Percentiles rank a stretch among this genome's conserved stretches.
These are phyloP conservation scores for Clavispora phyllophila DNA, from an alignment of 805 yeast genomes.

Conservation along the genomic window DNA sequence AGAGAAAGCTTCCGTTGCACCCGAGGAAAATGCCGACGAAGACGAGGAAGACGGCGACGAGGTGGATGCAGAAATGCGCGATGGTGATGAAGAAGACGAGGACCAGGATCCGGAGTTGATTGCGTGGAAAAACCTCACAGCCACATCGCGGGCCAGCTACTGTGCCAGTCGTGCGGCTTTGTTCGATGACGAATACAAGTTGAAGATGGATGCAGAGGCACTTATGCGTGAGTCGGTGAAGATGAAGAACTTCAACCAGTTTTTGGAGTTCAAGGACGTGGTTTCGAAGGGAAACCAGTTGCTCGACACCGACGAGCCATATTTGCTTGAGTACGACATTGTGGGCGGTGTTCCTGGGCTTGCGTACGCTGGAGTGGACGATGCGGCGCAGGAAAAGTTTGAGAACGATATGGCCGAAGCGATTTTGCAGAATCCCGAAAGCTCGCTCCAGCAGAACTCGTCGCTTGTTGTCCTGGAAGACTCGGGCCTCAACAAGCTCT, in stretches of 20 bases:
- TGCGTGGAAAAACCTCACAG: conserved; percentile 80
- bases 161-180: conserved; percentile 63
- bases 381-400: conserved; percentile 33
- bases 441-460: conserved; percentile 19
- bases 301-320: conserved; percentile 55
- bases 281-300: conserved; percentile 40
- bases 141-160: conserved; percentile 71
- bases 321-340: conserved; percentile 78
- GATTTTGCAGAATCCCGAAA: conserved; percentile 21
- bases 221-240: conserved; percentile 57
- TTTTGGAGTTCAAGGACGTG: conserved; percentile 35
- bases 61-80: conserved; percentile 12
- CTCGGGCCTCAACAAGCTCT: conserved; percentile 56
- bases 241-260: conserved; percentile 58
- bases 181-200: conserved; percentile 50
- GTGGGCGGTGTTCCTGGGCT: conserved; percentile 74
- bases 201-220: conserved; percentile 69
- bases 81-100: conserved; percentile 46
- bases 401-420: conserved; percentile 35
- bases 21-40: conserved; percentile 32
- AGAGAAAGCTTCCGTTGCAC: conserved; percentile 11
- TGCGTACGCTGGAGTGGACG: conserved; percentile 46
- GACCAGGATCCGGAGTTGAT: conserved; percentile 73
- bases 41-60: conserved; percentile 34
- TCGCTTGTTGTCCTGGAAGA: conserved; percentile 31